Percentiles rank a stretch among this genome's conserved stretches.
phyloP scores from a whole-genome alignment of 768 basidiomycete species.

The Boletus patriciae region DNA sequence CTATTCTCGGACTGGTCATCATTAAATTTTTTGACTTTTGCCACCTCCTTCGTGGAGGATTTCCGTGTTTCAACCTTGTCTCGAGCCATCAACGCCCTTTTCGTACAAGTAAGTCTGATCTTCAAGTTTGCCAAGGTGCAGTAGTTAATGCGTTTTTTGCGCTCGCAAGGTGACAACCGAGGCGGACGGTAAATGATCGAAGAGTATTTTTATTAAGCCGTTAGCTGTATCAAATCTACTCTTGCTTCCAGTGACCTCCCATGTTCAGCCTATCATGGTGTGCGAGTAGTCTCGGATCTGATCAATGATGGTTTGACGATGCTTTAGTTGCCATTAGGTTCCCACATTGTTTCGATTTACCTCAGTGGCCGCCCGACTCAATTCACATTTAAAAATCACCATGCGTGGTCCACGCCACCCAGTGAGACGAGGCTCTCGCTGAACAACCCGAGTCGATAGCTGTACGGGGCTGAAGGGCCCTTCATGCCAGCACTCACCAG shows the following conservation, averaged over 20 bases:
- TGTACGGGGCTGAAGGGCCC: background rate
- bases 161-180: background rate
- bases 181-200: background rate
- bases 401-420: background rate
- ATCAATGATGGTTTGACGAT: too few relatives aligned
- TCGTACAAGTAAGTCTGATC: background rate
- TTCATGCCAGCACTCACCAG: too few relatives aligned
- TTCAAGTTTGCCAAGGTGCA: background rate
- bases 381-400: too few relatives aligned
- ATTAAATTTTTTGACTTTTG: conserved; percentile 1
- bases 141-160: background rate
- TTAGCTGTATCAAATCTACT: background rate
- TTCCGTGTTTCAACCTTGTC: background rate
- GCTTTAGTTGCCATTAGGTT: too few relatives aligned
- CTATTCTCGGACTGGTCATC: conserved; percentile 30
- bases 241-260: background rate
- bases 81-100: background rate
- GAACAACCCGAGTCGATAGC: background rate
- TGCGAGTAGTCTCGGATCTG: too few relatives aligned
- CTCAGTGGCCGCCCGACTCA: too few relatives aligned
- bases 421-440: background rate
- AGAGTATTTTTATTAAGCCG: background rate
- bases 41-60: conserved; percentile 12
- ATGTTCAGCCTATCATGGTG: too few relatives aligned
- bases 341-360: too few relatives aligned